Conservation (phyloP, 352 stramenopile genomes). For the Pythium aristosporum region DNA sequence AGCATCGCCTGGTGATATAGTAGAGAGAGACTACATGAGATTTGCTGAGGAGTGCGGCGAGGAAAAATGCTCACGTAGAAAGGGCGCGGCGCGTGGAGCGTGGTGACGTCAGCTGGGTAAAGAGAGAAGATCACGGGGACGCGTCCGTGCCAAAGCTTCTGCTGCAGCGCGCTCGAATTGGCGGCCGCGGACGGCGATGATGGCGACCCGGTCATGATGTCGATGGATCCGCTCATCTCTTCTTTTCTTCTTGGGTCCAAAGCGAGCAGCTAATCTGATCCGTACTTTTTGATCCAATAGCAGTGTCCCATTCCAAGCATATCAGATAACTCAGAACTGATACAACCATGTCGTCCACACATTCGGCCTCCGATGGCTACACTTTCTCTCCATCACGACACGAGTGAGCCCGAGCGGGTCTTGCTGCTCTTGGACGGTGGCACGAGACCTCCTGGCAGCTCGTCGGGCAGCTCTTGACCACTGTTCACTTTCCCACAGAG, state of each 20-base stretch:
- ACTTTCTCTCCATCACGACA: constrained; percentile 2
- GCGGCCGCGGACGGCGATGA: neutral
- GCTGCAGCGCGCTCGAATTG: constrained; percentile 16
- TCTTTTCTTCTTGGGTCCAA: neutral
- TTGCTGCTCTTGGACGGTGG: constrained; percentile 49
- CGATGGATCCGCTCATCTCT: neutral
- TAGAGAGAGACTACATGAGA: constrained; percentile 1
- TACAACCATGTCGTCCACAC: neutral
- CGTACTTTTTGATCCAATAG: neutral
- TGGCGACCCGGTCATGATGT: neutral
- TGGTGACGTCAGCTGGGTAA: constrained; percentile 74
- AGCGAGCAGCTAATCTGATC: constrained; percentile 3
- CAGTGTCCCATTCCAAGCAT: neutral
- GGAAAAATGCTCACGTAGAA: constrained; percentile 59
- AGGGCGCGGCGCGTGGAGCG: constrained; percentile 67
- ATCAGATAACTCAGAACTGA: neutral
- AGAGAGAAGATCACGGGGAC: constrained; percentile 80
- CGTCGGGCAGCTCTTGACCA: constrained; percentile 66
- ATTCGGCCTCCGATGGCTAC: neutral
- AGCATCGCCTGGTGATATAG: constrained; percentile 58
- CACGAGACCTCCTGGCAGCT: constrained; percentile 52
- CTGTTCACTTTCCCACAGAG: constrained; percentile 69
- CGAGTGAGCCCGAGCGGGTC: constrained; percentile 17
- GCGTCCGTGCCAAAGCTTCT: constrained; percentile 59
- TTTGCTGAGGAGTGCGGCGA: neutral